phyloP scores from a whole-genome alignment of 306 rosid genomes.

The Sicyos edulis region DNA sequence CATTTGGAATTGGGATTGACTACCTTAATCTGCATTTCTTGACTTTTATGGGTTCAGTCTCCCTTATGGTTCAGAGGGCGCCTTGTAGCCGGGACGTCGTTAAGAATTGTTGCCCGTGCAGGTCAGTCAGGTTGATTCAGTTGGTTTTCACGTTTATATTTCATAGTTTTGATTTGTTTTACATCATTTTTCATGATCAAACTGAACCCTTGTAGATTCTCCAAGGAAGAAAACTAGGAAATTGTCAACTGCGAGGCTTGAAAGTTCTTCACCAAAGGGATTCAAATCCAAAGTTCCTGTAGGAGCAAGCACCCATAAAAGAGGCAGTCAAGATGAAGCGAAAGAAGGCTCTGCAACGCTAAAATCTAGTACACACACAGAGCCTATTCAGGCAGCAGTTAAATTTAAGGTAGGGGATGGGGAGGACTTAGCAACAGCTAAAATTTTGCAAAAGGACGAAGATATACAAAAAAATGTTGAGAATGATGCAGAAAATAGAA shows the following conservation, averaged over 20 bases:
- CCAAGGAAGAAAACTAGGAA: constrained; percentile 54
- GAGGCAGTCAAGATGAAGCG: constrained; percentile 33
- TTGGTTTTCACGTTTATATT: constrained; percentile 18
- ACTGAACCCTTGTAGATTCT: constrained; percentile 40
- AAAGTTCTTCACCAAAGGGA: constrained; percentile 48
- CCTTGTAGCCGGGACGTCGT: constrained; percentile 37
- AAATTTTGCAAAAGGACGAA: constrained; percentile 18
- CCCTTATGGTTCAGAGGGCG: constrained; percentile 40
- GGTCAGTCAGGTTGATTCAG: constrained; percentile 33
- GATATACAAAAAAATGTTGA: constrained; percentile 14
- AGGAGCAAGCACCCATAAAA: constrained; percentile 34
- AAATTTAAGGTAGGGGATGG: constrained; percentile 29
- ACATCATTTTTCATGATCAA: not conserved
- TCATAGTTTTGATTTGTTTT: not conserved
- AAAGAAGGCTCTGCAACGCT: constrained; percentile 40
- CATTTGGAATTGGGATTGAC: constrained; percentile 13
- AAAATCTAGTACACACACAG: constrained; percentile 35
- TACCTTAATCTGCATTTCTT: constrained; percentile 19
- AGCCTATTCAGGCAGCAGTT: constrained; percentile 24
- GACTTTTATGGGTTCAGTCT: constrained; percentile 39
- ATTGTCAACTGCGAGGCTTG: constrained; percentile 40
- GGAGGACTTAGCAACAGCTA: constrained; percentile 26
- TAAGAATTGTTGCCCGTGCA: constrained; percentile 44
- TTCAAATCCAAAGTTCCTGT: constrained; percentile 36
- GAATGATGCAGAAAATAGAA: constrained; percentile 32